These are phyloP conservation scores for Pythium phragmiticola DNA, from an alignment of 352 stramenopile genomes.

Conservation along the genomic window DNA sequence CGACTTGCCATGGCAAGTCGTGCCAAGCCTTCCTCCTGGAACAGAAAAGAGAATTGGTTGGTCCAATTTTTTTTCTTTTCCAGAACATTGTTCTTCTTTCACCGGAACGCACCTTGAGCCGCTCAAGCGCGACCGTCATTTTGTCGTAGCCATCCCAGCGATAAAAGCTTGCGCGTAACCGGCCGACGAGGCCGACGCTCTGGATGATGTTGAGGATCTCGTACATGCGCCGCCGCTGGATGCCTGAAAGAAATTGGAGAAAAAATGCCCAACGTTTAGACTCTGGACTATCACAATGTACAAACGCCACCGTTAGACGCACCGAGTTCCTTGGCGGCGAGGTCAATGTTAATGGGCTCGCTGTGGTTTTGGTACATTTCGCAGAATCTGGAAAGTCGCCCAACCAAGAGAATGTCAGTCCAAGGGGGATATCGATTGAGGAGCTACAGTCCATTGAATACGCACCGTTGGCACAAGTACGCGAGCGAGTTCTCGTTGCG, in stretches of 20 bases:
- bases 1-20: constrained; percentile 14
- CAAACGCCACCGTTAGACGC: neutral
- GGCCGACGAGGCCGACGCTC: constrained; percentile 35
- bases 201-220: constrained; percentile 49
- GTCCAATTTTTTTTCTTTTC: neutral
- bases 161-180: constrained; percentile 33
- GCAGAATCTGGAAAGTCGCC: constrained; percentile 30
- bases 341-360: constrained; percentile 40
- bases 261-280: neutral
- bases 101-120: constrained; percentile 28
- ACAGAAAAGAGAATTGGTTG: constrained; percentile 1
- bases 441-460: neutral
- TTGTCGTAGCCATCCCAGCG: constrained; percentile 36
- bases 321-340: constrained; percentile 35
- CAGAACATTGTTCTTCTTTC: neutral
- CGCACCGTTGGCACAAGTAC: constrained; percentile 30
- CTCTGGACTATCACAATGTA: neutral
- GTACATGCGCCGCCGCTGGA: constrained; percentile 36
- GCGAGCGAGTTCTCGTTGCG: constrained; percentile 36
- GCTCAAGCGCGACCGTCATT: constrained; percentile 29
- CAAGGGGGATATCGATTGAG: neutral
- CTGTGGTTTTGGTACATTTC: constrained; percentile 33
- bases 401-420: constrained; percentile 7
- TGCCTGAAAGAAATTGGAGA: constrained; percentile 22
- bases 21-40: constrained; percentile 28